Percentiles rank a stretch among this genome's conserved stretches.
Evolutionary conservation across 257 asterid species (phyloP).

Genomic region (Salvia hispanica): DNA sequence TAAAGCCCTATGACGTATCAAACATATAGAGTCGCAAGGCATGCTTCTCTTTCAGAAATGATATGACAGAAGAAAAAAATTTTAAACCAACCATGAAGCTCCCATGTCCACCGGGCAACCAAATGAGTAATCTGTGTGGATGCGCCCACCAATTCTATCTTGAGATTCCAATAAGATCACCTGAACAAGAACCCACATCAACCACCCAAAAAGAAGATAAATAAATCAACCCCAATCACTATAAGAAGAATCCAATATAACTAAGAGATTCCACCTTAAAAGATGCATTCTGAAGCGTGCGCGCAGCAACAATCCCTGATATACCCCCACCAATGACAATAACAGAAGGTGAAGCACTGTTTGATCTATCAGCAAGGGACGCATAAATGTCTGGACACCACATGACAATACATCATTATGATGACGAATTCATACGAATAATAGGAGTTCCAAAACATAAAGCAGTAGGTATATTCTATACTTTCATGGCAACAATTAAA

Average conservation of each 20-base stretch:
- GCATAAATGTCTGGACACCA: conserved; percentile 51
- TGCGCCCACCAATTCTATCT: conserved; percentile 94
- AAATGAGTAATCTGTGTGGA: conserved; percentile 87
- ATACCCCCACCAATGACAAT: conserved; percentile 97
- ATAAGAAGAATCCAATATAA: neutral
- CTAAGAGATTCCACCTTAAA: conserved; percentile 56
- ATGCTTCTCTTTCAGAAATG: conserved; percentile 10
- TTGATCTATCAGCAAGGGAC: conserved; percentile 55
- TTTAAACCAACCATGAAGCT: conserved; percentile 80
- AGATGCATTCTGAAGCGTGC: conserved; percentile 78
- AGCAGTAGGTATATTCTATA: neutral
- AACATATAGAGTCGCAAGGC: conserved; percentile 9
- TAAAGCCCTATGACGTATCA: conserved; percentile 21
- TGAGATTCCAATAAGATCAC: conserved; percentile 89
- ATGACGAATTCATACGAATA: conserved; percentile 12
- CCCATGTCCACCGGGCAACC: conserved; percentile 99
- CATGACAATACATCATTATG: conserved; percentile 23
- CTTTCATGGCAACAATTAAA: conserved; percentile 8
- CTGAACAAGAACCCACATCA: conserved; percentile 42
- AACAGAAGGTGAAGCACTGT: conserved; percentile 63
- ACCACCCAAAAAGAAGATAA: conserved; percentile 1
- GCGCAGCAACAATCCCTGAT: conserved; percentile 96
- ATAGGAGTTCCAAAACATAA: conserved; percentile 10
- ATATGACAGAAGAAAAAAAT: conserved; percentile 13
- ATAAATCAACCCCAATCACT: conserved; percentile 5